Evolutionary conservation across 2,329 filamentous ascomycete genomes (phyloP), one percentile per base, ranked within the genome.

Genomic region (Penicillium sp.): DNA sequence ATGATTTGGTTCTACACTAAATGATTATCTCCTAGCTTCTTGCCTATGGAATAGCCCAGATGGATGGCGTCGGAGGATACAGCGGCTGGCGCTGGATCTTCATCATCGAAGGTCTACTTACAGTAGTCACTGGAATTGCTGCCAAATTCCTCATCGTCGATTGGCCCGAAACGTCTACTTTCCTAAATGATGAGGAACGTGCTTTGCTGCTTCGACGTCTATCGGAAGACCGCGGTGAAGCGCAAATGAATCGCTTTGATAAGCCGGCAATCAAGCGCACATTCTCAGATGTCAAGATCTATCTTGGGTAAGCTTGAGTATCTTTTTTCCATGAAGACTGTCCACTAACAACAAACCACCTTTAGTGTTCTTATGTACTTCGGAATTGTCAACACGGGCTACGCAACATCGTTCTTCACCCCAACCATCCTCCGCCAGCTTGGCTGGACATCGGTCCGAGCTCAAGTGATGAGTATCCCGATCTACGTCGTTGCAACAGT

Each of bases 401-500:
- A 80, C 63, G 72, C 76, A n/a, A 68, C 72, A n/a, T 70, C 70
- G 11, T 71, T 78, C 55, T 79, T 74, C 64, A 69, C 75, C 5
- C 76, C 75, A 2, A 78, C 76, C 10, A 78, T 79, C 44, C 68
- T 78, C 50, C 68, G 51, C 13, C 79, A 81, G 39, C 72, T 87
- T 1, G 83, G 85, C 4, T 87, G 86, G 67, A 77, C 77, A 0
- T 77, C 78, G 5, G 81, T 81, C 23, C 68, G 65, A 8, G 74
- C 83, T 67, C 60, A 84, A 76, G 64, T 84, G 11, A 72, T 79
- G 69, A 76, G 76, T 0, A 76, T 82, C 21, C 80, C 82, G 4
- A 82, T 87, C 61, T 82, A 84, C 69, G 81, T 88, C 67, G 81
- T 84, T 0, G 87, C 89, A 15, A 85, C 87, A 48, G 82, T 84